A percentile compares a stretch with the other conserved stretches of the same genome.
Evolutionary conservation across 139 green algal genomes (phyloP).

Genomic region (Yamagishiella unicocca): DNA sequence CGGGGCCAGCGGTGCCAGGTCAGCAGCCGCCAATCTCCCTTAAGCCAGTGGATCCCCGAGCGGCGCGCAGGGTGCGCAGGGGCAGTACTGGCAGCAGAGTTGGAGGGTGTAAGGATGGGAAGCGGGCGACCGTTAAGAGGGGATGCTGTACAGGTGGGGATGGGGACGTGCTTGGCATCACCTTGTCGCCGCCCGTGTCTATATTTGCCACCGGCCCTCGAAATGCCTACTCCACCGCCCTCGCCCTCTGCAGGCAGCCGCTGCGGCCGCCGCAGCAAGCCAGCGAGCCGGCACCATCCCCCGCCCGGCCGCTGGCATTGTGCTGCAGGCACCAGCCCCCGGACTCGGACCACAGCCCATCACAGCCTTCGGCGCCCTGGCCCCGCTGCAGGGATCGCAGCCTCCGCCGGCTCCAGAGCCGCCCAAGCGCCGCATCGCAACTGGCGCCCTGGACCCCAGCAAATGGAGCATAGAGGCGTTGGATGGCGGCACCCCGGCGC

Average conservation of each 20-base stretch:
- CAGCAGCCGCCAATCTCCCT: neutral
- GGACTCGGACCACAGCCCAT: neutral
- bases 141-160: too few relatives aligned
- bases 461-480: conserved; percentile 38
- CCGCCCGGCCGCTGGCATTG: neutral
- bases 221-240: too few relatives aligned
- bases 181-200: too few relatives aligned
- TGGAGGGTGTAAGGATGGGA: neutral
- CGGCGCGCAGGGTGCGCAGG: neutral
- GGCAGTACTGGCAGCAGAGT: neutral
- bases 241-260: too few relatives aligned
- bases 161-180: too few relatives aligned
- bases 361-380: neutral
- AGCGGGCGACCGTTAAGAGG: too few relatives aligned
- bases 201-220: too few relatives aligned
- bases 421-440: neutral
- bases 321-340: neutral
- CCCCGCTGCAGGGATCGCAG: neutral
- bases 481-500: neutral
- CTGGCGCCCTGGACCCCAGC: neutral
- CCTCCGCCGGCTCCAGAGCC: neutral
- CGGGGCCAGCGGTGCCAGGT: too few relatives aligned
- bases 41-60: conserved; percentile 34
- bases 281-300: neutral
- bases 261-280: neutral